Evolutionary conservation across 108 stramenopile genomes (phyloP).

Genomic region (Pseudonitzschia delicatissima): DNA sequence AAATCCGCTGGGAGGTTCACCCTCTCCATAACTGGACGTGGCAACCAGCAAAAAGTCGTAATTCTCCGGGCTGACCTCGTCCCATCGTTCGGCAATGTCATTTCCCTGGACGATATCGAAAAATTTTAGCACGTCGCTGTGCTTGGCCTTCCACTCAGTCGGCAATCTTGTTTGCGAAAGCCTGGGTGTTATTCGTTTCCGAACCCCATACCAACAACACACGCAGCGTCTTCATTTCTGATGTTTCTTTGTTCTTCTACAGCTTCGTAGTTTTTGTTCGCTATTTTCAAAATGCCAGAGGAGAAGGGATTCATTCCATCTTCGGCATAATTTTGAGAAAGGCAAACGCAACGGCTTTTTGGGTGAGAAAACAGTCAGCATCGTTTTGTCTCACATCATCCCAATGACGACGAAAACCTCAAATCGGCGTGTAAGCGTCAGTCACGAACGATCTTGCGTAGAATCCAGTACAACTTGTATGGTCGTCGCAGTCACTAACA

Average conservation of each 20-base stretch:
- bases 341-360: too few relatives aligned
- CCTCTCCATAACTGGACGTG: not conserved
- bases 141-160: not conserved
- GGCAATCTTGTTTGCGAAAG: not conserved
- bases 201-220: not conserved
- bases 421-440: too few relatives aligned
- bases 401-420: too few relatives aligned
- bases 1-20: not conserved
- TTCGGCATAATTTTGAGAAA: too few relatives aligned
- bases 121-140: not conserved
- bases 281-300: too few relatives aligned
- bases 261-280: not conserved
- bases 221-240: not conserved
- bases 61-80: not conserved
- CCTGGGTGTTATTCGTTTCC: constrained; percentile 1
- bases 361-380: too few relatives aligned
- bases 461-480: too few relatives aligned
- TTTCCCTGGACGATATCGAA: not conserved
- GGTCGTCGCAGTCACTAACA: too few relatives aligned
- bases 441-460: too few relatives aligned
- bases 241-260: not conserved
- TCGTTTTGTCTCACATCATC: too few relatives aligned
- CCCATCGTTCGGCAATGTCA: not conserved
- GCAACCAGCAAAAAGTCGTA: constrained; percentile 3
- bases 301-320: too few relatives aligned